Evolutionary conservation across 768 basidiomycete genomes (phyloP).

Genomic region (Suillus hirtellus): DNA sequence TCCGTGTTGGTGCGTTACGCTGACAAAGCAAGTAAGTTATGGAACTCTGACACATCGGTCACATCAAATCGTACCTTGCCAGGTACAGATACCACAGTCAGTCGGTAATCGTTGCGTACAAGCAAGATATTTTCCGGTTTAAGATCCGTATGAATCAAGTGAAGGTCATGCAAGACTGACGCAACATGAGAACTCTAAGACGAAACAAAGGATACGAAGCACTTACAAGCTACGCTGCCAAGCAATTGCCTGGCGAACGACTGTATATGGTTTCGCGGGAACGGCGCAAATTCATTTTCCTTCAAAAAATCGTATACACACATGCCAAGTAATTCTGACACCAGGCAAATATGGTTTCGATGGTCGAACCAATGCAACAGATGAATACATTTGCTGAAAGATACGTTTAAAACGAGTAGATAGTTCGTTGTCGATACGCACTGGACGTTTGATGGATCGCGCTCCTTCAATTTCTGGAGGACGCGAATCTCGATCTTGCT

Average conservation of each 20-base stretch:
- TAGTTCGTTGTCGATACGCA: conserved; percentile 43
- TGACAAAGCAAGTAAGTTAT: conserved; percentile 30
- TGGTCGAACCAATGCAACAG: conserved; percentile 94
- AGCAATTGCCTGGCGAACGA: conserved; percentile 91
- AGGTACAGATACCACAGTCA: conserved; percentile 56
- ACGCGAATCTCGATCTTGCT: conserved; percentile 98
- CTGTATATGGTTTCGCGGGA: conserved; percentile 95
- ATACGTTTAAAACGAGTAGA: conserved; percentile 10
- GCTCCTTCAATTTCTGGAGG: conserved; percentile 84
- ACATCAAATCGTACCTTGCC: conserved; percentile 54
- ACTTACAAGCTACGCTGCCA: conserved; percentile 92
- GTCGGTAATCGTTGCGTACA: conserved; percentile 77
- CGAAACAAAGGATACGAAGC: conserved; percentile 20
- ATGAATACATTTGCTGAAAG: conserved; percentile 92
- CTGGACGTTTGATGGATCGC: conserved; percentile 88
- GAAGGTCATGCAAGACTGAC: conserved; percentile 86
- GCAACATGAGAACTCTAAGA: conserved; percentile 10
- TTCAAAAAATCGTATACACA: conserved; percentile 99
- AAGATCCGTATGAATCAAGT: conserved; percentile 95
- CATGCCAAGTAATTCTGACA: conserved; percentile 93
- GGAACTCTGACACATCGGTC: conserved; percentile 7
- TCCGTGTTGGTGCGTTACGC: conserved; percentile 66
- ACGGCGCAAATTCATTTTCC: conserved; percentile 95
- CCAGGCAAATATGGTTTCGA: conserved; percentile 95
- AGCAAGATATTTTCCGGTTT: conserved; percentile 99